Evolutionary conservation across 768 basidiomycete species (phyloP).

Genomic region (Coprinellus micaceus): DNA sequence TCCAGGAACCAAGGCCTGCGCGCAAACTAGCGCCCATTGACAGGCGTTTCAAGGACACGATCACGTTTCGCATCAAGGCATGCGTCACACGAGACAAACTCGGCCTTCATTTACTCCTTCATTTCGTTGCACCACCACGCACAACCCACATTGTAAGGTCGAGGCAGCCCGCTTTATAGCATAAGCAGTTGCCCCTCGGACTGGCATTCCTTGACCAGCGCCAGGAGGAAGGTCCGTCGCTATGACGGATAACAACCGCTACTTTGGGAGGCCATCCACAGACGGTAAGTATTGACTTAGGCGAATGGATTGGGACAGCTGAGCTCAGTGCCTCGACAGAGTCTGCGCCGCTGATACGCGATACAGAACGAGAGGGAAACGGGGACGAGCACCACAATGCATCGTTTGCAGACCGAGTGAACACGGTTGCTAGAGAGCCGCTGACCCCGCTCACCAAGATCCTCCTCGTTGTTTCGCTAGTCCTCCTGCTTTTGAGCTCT

Average conservation of each 20-base stretch:
- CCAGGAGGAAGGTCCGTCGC: slow-evolving; percentile 16
- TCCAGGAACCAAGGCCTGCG: too few relatives aligned
- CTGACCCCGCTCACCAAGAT: slow-evolving; percentile 82
- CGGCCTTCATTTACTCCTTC: background rate
- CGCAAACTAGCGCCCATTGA: too few relatives aligned
- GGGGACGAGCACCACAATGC: slow-evolving; percentile 17
- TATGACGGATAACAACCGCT: slow-evolving; percentile 44
- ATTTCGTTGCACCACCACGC: slow-evolving; percentile 21
- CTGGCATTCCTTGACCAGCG: background rate
- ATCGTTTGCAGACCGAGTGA: slow-evolving; percentile 45
- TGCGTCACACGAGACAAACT: background rate
- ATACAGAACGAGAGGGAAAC: slow-evolving; percentile 37
- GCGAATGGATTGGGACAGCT: background rate
- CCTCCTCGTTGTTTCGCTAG: slow-evolving; percentile 68
- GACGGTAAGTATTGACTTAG: slow-evolving; percentile 47
- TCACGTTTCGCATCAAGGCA: background rate
- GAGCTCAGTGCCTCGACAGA: slow-evolving; percentile 37
- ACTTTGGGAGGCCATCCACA: slow-evolving; percentile 45
- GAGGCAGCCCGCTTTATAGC: slow-evolving; percentile 15
- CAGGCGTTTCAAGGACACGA: background rate
- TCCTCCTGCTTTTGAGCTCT: slow-evolving; percentile 77
- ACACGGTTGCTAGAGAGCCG: slow-evolving; percentile 64
- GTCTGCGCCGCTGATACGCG: slow-evolving; percentile 58
- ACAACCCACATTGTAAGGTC: slow-evolving; percentile 14
- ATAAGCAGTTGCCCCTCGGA: background rate